These are phyloP conservation scores for Salvia rosmarinus DNA, from an alignment of 257 asterid genomes.

Conservation along the genomic window DNA sequence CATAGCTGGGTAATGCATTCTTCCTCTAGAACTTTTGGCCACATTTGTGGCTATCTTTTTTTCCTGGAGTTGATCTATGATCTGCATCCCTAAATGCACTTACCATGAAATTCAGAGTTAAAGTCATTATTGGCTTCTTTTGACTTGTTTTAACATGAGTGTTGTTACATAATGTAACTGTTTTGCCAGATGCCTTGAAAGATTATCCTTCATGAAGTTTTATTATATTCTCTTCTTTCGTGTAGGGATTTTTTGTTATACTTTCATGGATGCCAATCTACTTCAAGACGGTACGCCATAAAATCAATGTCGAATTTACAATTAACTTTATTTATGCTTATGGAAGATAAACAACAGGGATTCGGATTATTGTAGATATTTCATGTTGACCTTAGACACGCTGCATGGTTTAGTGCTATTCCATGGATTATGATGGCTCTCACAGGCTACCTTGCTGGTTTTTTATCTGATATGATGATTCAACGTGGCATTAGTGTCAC, in stretches of 20 bases:
- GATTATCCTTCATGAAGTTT: slow-evolving; percentile 19
- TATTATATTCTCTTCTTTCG: slow-evolving; percentile 28
- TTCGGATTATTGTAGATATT: slow-evolving; percentile 59
- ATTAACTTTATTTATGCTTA: slow-evolving; percentile 12
- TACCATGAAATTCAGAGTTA: slow-evolving; percentile 3
- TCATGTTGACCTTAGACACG: slow-evolving; percentile 91
- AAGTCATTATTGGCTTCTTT: slow-evolving; percentile 18
- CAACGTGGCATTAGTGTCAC: slow-evolving; percentile 78
- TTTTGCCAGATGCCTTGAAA: slow-evolving; percentile 21
- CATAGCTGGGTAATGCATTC: slow-evolving; percentile 88
- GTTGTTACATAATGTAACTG: background rate
- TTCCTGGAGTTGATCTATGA: background rate
- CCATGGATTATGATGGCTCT: slow-evolving; percentile 99
- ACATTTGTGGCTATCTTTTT: background rate
- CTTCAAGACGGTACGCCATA: slow-evolving; percentile 71
- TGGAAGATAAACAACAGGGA: slow-evolving; percentile 28
- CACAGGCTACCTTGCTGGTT: slow-evolving; percentile 87
- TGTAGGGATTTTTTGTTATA: slow-evolving; percentile 93
- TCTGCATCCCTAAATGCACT: slow-evolving; percentile 21
- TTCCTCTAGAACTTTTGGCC: slow-evolving; percentile 26
- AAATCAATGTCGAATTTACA: background rate
- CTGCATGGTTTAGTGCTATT: slow-evolving; percentile 98
- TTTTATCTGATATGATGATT: slow-evolving; percentile 81
- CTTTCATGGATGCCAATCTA: slow-evolving; percentile 99
- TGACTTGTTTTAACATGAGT: background rate